These are phyloP conservation scores for Kodamaea hsintzibuensis DNA, from an alignment of 805 yeast species.

Conservation along the genomic window DNA sequence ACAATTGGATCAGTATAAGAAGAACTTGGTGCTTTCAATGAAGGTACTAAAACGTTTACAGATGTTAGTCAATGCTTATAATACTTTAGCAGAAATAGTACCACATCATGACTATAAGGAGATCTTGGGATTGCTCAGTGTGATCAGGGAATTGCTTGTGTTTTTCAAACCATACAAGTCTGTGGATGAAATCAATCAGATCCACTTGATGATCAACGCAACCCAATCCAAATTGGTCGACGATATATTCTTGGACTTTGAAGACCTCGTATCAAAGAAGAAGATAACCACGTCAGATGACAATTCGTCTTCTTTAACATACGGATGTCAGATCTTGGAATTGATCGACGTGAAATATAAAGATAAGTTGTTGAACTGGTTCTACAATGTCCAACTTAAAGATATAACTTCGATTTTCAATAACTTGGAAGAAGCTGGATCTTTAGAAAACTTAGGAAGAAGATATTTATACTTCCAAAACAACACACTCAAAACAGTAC, in stretches of 20 bases:
- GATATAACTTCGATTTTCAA: constrained; percentile 79
- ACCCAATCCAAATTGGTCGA: constrained; percentile 63
- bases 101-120: constrained; percentile 52
- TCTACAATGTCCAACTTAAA: constrained; percentile 62
- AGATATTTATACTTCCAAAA: constrained; percentile 75
- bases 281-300: constrained; percentile 15
- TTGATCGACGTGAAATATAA: constrained; percentile 55
- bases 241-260: constrained; percentile 74
- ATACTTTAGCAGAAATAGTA: constrained; percentile 52
- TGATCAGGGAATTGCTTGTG: constrained; percentile 68
- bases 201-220: constrained; percentile 59
- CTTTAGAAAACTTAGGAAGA: constrained; percentile 80
- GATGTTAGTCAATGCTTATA: constrained; percentile 77
- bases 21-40: constrained; percentile 80
- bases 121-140: constrained; percentile 62
- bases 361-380: constrained; percentile 70
- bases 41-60: constrained; percentile 83
- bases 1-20: constrained; percentile 76
- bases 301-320: constrained; percentile 34
- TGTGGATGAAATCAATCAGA: constrained; percentile 71
- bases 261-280: constrained; percentile 29
- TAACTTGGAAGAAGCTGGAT: constrained; percentile 88
- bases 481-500: constrained; percentile 62
- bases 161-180: constrained; percentile 81
- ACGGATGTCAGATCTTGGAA: constrained; percentile 76